Evolutionary conservation across 2,329 filamentous ascomycete species (phyloP), one percentile per base, ranked within the genome.

Genomic region (Calycina marina): DNA sequence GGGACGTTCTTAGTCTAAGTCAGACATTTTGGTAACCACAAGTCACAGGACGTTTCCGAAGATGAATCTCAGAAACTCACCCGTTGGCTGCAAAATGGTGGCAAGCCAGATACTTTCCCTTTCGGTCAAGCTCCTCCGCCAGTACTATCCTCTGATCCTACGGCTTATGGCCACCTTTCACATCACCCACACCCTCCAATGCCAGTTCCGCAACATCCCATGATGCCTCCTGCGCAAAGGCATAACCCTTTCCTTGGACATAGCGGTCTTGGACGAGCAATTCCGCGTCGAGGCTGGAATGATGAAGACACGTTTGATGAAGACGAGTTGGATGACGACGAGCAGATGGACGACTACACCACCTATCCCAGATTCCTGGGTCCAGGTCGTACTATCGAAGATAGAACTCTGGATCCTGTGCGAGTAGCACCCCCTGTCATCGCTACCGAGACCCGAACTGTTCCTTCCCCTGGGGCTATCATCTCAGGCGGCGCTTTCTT

Each of bases 61-160:
- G 37, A 36, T 1, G 36, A 41, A 17, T 17, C 31, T 2, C n/a
- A 33, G 9, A 28, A 16, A 5, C 36, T 47, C n/a, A 26, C 36
- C 16, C 12, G 33, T 5, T 47, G 44, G 44, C 13, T 47, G 4
- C 15, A 14, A 8, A 28, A 30, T 31, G 43, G 43, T 11, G 43
- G 40, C 2, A 39, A 38, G n/a, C n/a, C n/a, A n/a, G n/a, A n/a
- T n/a, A n/a, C n/a, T n/a, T 22, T 22, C 20, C 20, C 20, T 8
- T 22, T 22, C n/a, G 20, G 20, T 9, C 20, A 8, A 9, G 20
- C 20, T 8, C 20, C 20, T 22, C 20, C 20, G 8, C 20, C 20
- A 9, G 8, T 8, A 9, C n/a, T n/a, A n/a, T n/a, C n/a, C n/a
- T 22, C 20, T 22, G 8, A 8, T 22, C 8, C 3, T 8, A 3